phyloP scores from a whole-genome alignment of 306 rosid species.

The Quercus glauca region DNA sequence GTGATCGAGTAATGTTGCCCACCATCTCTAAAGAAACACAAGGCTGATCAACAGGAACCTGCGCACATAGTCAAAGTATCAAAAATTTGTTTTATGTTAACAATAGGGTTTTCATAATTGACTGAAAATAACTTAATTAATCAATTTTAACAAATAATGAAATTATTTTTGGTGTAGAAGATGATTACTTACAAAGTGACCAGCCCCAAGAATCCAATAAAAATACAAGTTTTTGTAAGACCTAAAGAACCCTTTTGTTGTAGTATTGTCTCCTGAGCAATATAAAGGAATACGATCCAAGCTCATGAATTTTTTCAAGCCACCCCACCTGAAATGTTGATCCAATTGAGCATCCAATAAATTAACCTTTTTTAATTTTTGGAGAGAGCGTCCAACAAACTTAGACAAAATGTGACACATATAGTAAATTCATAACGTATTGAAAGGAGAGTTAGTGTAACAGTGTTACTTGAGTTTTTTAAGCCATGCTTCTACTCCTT shows the following conservation, averaged over 20 bases:
- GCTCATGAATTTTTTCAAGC: neutral
- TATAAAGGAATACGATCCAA: neutral
- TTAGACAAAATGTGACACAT: too few relatives aligned
- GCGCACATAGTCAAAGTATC: neutral
- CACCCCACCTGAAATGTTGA: neutral
- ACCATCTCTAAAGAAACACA: neutral
- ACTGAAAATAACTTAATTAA: too few relatives aligned
- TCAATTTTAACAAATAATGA: neutral
- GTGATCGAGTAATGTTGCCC: neutral
- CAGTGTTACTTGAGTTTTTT: neutral
- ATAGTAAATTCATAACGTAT: neutral
- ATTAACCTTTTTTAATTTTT: too few relatives aligned
- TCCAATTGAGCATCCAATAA: too few relatives aligned
- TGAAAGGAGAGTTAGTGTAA: neutral
- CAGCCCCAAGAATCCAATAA: neutral
- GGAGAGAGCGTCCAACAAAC: too few relatives aligned
- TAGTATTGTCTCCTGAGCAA: neutral
- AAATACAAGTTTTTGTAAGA: neutral
- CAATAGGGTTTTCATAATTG: too few relatives aligned
- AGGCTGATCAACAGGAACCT: neutral
- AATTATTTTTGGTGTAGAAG: neutral
- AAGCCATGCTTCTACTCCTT: neutral
- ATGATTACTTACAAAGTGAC: neutral
- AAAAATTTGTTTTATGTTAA: too few relatives aligned
- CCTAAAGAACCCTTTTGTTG: neutral